Evolutionary conservation across 139 green algal species (phyloP), one percentile per base, ranked within the genome.

Genomic region (Asterochloris sp.): DNA sequence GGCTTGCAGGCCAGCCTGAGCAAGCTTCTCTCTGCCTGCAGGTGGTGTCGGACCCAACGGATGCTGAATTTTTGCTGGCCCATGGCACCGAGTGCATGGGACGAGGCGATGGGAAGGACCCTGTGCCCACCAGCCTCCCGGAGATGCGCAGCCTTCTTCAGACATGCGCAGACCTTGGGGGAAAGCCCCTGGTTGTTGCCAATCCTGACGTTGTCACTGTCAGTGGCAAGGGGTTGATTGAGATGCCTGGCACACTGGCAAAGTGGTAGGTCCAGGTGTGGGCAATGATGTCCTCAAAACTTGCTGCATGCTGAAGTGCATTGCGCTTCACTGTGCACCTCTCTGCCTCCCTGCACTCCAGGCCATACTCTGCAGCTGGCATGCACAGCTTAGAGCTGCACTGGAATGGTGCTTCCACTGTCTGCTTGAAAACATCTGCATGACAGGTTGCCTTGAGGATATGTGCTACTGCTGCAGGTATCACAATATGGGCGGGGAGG

Each of bases 31-130:
- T 54, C 38, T 6, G 6, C 38, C 38, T 67, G 60, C 80, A 91
- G 85, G 85, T 92, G 27, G 87, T 89, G 14, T 28, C 24, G 10
- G 27, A 88, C 12, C 85, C 87, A 14, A 78, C 81, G 10, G 84
- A 95, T 13, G 89, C 92, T 0, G 93, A 98, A 28, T 98, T 98
- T 86, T 88, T 98, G 13, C 81, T 99, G 38, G 94, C 92, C 0
- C 95, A 98, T 81, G 96, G 96, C 80, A 96, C 94, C 11, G 91
- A 98, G 84, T 91, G 86, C 6, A 14, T 96, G 10, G 61, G 83
- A 24, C 66, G 79, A 11, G 71, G 74, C 1, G 78, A 62, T n/a
- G 75, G 13, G 9, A 10, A 76, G 54, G 61, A 69, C 63, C 78
- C 61, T 9, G 16, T 68, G 64, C 78, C 85, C 24, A 69, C 64